These are phyloP conservation scores for Stellera chamaejasme DNA, from an alignment of 345 rosid species.

Conservation along the genomic window DNA sequence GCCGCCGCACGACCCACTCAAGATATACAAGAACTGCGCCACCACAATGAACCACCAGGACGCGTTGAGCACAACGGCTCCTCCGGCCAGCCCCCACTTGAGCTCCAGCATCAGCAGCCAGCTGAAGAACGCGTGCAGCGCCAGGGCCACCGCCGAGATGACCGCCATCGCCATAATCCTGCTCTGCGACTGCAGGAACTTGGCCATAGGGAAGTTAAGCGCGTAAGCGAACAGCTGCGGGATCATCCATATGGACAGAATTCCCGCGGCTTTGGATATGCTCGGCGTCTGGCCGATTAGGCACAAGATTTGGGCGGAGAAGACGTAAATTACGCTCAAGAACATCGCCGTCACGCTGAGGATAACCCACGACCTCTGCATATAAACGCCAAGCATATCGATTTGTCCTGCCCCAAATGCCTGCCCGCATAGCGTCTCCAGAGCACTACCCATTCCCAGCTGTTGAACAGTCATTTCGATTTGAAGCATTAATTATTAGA, in stretches of 20 bases:
- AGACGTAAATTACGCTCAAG: conserved; percentile 39
- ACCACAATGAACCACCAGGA: conserved; percentile 57
- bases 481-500: background rate
- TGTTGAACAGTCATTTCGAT: conserved; percentile 3
- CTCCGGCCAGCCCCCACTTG: conserved; percentile 60
- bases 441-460: conserved; percentile 86
- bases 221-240: conserved; percentile 76
- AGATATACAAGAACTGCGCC: conserved; percentile 38
- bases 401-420: conserved; percentile 64
- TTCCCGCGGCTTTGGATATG: conserved; percentile 53
- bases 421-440: conserved; percentile 79
- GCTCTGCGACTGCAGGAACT: conserved; percentile 74
- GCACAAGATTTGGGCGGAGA: conserved; percentile 32
- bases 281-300: conserved; percentile 50
- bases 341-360: conserved; percentile 33
- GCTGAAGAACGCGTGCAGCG: conserved; percentile 41
- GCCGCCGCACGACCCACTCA: conserved; percentile 48
- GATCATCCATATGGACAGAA: conserved; percentile 56
- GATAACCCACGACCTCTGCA: conserved; percentile 75
- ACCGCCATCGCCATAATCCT: conserved; percentile 65
- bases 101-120: conserved; percentile 66
- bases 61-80: conserved; percentile 43
- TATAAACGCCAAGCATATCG: conserved; percentile 67
- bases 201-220: conserved; percentile 60
- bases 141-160: conserved; percentile 37